Base-by-base conservation (phyloP, 1,284 basidiomycete genomes). In the Cystobasidium sp. region DNA sequence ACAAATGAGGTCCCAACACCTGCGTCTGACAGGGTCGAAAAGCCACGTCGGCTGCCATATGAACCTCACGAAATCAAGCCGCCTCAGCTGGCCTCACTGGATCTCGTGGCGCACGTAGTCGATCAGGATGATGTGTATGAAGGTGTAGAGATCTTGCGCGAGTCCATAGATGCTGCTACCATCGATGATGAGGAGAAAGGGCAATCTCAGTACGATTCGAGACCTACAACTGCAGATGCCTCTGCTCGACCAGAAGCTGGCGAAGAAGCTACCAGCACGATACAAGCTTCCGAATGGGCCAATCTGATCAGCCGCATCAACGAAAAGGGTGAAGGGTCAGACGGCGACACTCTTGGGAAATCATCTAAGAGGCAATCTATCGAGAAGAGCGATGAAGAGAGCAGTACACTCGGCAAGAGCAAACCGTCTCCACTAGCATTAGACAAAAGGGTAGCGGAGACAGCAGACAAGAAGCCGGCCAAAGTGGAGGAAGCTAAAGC, bases 131-230 rank as follows among this genome's bases (percentile, higher is more conserved):
- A 64, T 55, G 61, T 71, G 10, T 71, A 71, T 22, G 59, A 71
- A 49, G 69, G 69, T 14, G 69, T 71, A 3, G 69, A 71, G 51
- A 64, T 71, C 1, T 20, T 71, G 47, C 69, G 61, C 43, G 69
- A 64, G 44, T 51, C 58, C 14, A 61, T 71, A n/a, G 69, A 71
- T 52, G 69, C 69, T 10, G 69, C 69, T 64, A 71, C 69, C 22
- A 49, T 63, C 12, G 61, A 63, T 16, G 61, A 63, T 20, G 59
- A 71, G n/a, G 56, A 8, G 8, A 55, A 67, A 20, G 47, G 31
- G 18, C 52, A 67, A 49, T 41, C 52, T 37, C 64, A 55, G n/a
- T 49, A 46, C 18, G 44, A 43, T 6, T 61, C 68, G 9, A 24
- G 56, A 1, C 68, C 68, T 55, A 41, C 22, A 10, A 49, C 56